Base-by-base conservation (phyloP, 148 eudicot genomes). In the Cornus controversa region DNA sequence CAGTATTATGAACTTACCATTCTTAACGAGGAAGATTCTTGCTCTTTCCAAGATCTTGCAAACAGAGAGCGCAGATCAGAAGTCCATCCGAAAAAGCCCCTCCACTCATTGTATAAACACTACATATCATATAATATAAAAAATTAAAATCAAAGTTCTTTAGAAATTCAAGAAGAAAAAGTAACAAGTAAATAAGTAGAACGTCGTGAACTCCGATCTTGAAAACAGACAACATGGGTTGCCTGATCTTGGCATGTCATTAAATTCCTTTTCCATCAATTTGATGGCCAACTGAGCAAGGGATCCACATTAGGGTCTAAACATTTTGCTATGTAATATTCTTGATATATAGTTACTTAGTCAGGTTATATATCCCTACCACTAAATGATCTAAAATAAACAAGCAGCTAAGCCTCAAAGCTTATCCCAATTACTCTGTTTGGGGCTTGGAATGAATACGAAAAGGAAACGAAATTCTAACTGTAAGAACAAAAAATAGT, bases 41-140 rank as follows among this genome's bases (percentile, higher is more conserved):
- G 88, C 66, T 89, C 86, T 84, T 86, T 93, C 88, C 87, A 85
- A 24, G 86, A 81, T 82, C 87, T 87, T n/a, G 84, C 74, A 77
- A 93, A 73, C 37, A 91, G 36, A 34, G 92, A 85, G 64, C 90
- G 89, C 58, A 90, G 25, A 79, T 91, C 96, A 60, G 90, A 80
- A 72, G 91, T 78, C 96, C 91, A 93, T 73, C 94, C 90, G 64
- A 91, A 87, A 47, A 86, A 72, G 25, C 96, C 93, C 73, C 89
- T 84, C 91, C 89, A 86, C 78, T 90, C 93, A 60, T 90, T 90
- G 89, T 91, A 93, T 84, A 93, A 86, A 76, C 87, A 91, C 98
- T 93, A 68, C 76, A 89, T 54, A 54, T 63, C 71, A 82, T 25
- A 80, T n/a, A 68, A 69, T 14, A 47, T 37, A 80, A 8, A 75